Evolutionary conservation across 2,329 filamentous ascomycete genomes (phyloP), one percentile per base, ranked within the genome.

Genomic region (Xylaria sp.): DNA sequence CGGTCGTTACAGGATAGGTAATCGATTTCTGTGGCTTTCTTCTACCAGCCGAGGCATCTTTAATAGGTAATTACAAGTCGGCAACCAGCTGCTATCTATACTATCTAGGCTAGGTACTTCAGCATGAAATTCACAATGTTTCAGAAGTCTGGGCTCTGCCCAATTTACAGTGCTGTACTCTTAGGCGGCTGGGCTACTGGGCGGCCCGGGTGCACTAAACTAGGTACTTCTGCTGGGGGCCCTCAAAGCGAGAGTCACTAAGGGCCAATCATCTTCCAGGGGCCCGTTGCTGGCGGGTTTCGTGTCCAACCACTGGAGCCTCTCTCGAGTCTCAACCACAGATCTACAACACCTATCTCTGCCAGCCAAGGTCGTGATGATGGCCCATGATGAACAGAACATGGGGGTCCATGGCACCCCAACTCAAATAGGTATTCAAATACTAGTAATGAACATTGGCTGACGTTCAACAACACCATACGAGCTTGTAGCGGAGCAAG

Each of bases 281-380:
- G 58, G 66, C 17, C 36, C 12, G 45, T 42, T 21, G 59, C 58
- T 65, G 61, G 62, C 30, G 57, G 61, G 66, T 68, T 68, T 68
- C 66, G 66, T 65, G 45, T 65, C 21, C 9, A 55, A 12, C 17
- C 27, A 55, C 48, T 51, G 3, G 12, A 11, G 24, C 48, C 9
- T 30, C 48, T 51, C 48, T 17, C 11, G 12, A 32, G 51, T 34
- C 32, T 27, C 30, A 17, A 32, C 30, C 27, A 34, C 9, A 32
- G 17, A n/a, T 34, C 24, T 19, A 19, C 3, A 8, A 34, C 12
- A 34, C 12, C 11, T 7, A 12, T 53, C 9, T 34, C 17, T 51
- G 32, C 58, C 34, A 61, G 45, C 61, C 57, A 61, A 19, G 54
- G 36, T 48, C 54, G 30, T 32, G 21, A 58, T 54, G 12, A 34